Base-by-base conservation (phyloP, 805 yeast genomes). In the Saturnispora diversa region DNA sequence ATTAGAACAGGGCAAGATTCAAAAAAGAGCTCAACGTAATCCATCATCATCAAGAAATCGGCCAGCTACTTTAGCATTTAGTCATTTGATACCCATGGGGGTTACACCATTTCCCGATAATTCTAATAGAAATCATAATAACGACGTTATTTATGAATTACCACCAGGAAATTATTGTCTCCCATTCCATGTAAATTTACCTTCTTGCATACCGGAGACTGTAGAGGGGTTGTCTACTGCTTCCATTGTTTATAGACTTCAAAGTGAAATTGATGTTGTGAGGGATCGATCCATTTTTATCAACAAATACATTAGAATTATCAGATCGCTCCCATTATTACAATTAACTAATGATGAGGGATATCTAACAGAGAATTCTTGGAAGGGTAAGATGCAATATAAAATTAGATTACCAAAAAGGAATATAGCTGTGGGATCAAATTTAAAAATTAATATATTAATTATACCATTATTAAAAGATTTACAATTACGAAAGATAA, bases 301-400 rank as follows among this genome's bases (percentile, higher is more conserved):
- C 4, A 39, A 13, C 19, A 68, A 67, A 41, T 68, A 68, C 46
- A 38, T 74, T 3, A 55, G 77, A 22, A 55, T 74, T 7, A 53
- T 67, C 7, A 56, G 77, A 43, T 65, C 72, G 0, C 61, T 69
- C 13, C 63, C 69, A 17, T 65, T 67, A 1, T 53, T 62, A 10
- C 68, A 62, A 50, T 41, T 66, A 29, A 55, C 60, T 28, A 50
- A 69, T 15, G 52, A 56, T 24, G 74, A 71, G 46, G 65, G 64
- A 34, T 63, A 70, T 31, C 69, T 71, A 20, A 64, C 72, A 36
- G 65, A 64, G 44, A 71, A 70, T 49, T 61, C 68, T 2, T 74
- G 80, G 80, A 69, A 75, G 0, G 66, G 66, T 0, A 73, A 73
- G 47, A 59, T 72, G 20, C 75, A 73, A 45, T 74, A 74, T 48